Percentiles rank a stretch among this genome's conserved stretches.
Conservation (phyloP, 345 rosid genomes). For the Populus alba region DNA sequence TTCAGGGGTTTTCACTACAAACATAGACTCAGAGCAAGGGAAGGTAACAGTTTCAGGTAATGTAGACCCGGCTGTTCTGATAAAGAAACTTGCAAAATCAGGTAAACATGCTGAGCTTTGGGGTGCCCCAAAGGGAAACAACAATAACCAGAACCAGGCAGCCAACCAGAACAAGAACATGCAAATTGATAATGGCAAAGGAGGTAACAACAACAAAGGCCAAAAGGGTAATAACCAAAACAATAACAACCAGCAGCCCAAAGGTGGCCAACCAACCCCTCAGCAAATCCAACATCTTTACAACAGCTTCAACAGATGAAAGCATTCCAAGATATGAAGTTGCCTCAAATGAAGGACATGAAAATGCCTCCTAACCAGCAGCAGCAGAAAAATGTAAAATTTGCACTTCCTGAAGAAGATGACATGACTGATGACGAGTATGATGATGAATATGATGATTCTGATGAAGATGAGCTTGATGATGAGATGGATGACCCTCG, state of each 20-base stretch:
- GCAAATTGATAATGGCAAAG: slow-evolving; percentile 64
- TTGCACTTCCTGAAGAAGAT: slow-evolving; percentile 51
- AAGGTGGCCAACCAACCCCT: slow-evolving; percentile 47
- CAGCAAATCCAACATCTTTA: slow-evolving; percentile 38
- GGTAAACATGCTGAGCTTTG: slow-evolving; percentile 92
- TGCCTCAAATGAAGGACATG: slow-evolving; percentile 57
- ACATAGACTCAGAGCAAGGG: slow-evolving; percentile 77
- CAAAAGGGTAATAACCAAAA: slow-evolving; percentile 47
- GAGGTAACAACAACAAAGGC: slow-evolving; percentile 49
- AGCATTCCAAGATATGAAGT: slow-evolving; percentile 65
- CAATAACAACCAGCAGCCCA: slow-evolving; percentile 49
- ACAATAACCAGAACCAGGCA: slow-evolving; percentile 51
- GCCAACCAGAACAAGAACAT: slow-evolving; percentile 69
- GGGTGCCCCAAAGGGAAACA: slow-evolving; percentile 57
- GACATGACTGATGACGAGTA: slow-evolving; percentile 45
- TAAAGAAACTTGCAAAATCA: slow-evolving; percentile 83
- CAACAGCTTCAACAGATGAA: slow-evolving; percentile 70
- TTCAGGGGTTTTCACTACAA: slow-evolving; percentile 71
- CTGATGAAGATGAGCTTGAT: slow-evolving; percentile 26
- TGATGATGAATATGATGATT: slow-evolving; percentile 46
- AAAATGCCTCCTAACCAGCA: slow-evolving; percentile 41
- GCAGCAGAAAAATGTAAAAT: slow-evolving; percentile 54
- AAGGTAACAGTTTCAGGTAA: slow-evolving; percentile 84
- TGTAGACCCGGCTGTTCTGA: slow-evolving; percentile 58
- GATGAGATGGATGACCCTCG: slow-evolving; percentile 57